Conservation (phyloP, 2,329 filamentous ascomycete genomes). For the Capronia coronata region DNA sequence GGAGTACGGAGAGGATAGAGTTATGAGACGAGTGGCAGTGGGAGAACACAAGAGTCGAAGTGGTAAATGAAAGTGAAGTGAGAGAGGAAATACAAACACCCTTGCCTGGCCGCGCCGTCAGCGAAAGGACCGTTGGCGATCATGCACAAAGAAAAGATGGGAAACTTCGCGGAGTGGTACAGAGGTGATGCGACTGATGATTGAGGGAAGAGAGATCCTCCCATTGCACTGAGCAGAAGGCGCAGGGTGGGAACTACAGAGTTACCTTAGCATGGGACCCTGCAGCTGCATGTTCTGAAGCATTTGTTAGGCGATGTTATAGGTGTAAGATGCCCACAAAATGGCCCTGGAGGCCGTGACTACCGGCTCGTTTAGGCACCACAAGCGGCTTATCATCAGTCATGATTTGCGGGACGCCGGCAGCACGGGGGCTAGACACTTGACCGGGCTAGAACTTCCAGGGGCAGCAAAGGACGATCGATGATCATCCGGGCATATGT, state of each 20-base stretch:
- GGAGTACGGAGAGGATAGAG: neutral
- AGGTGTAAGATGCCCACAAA: too few species aligned
- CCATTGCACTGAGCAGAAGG: too few species aligned
- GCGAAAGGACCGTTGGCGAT: neutral
- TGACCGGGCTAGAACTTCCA: neutral
- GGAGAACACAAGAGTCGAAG: conserved; percentile 1
- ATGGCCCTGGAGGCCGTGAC: too few species aligned
- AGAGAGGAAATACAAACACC: neutral
- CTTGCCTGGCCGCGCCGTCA: neutral
- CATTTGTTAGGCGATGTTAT: too few species aligned
- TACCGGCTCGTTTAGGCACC: neutral
- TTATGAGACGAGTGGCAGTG: neutral
- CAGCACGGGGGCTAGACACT: neutral
- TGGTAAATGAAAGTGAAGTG: conserved; percentile 3
- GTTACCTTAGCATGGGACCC: too few species aligned
- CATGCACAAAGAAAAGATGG: neutral
- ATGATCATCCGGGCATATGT: too few species aligned
- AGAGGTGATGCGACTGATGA: too few species aligned
- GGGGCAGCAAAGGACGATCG: too few species aligned
- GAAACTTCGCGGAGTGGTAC: neutral
- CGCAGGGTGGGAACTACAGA: too few species aligned
- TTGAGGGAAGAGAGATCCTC: neutral
- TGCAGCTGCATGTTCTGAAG: too few species aligned
- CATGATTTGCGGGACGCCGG: neutral
- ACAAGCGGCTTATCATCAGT: neutral